These are phyloP conservation scores for Aspergillus ochraceus DNA, from an alignment of 2,329 filamentous ascomycete genomes.

Conservation along the genomic window DNA sequence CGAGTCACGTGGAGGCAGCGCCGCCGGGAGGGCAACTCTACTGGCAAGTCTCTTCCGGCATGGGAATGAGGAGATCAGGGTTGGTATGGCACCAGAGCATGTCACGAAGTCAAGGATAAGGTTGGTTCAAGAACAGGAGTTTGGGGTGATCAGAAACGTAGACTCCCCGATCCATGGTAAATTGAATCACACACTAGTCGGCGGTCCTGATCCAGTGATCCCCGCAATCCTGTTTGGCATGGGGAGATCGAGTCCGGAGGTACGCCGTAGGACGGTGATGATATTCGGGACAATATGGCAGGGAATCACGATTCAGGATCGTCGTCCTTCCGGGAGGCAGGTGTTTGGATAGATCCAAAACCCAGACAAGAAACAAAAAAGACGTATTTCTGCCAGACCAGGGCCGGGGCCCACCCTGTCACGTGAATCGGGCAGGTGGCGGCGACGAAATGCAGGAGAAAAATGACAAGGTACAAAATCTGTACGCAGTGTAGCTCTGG, in stretches of 20 bases:
- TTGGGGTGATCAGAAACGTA: too few species aligned
- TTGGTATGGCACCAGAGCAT: not conserved
- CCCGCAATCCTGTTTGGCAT: conserved; percentile 5
- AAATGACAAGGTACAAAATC: too few species aligned
- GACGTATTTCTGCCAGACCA: too few species aligned
- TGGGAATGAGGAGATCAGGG: too few species aligned
- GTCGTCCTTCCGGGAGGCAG: too few species aligned
- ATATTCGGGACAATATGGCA: not conserved
- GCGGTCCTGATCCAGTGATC: conserved; percentile 2
- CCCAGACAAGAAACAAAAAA: not conserved
- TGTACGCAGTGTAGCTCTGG: too few species aligned
- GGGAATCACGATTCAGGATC: not conserved
- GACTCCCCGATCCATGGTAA: conserved; percentile 3
- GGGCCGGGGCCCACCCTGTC: not conserved
- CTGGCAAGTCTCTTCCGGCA: too few species aligned
- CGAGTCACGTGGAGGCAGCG: too few species aligned
- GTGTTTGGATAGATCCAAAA: not conserved
- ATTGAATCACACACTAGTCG: conserved; percentile 4
- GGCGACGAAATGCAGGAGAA: too few species aligned
- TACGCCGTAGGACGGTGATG: not conserved
- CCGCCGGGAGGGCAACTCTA: too few species aligned
- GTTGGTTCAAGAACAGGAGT: not conserved
- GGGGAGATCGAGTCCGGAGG: not conserved
- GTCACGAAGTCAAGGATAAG: not conserved
- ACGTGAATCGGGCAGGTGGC: not conserved